These are phyloP conservation scores for Tolypocladium pustulatum DNA, from an alignment of 2,329 filamentous ascomycete genomes.

Conservation along the genomic window DNA sequence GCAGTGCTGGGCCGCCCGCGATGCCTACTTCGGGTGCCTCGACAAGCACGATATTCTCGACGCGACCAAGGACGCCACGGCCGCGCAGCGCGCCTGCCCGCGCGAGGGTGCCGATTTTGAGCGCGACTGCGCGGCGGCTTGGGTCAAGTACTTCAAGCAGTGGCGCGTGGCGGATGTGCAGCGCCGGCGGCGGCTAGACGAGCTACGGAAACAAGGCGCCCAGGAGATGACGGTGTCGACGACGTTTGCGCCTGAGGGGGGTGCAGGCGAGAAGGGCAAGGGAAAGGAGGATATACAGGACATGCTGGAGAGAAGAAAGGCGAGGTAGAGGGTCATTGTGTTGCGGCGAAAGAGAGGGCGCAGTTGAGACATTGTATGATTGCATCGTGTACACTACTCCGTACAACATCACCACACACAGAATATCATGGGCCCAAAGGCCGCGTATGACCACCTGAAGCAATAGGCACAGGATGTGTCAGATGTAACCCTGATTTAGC, in stretches of 20 bases:
- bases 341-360: background rate
- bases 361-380: background rate
- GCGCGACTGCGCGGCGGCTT: conserved; percentile 75
- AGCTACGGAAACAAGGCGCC: conserved; percentile 64
- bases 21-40: conserved; percentile 80
- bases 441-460: background rate
- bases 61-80: conserved; percentile 31
- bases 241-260: conserved; percentile 24
- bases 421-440: background rate
- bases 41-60: conserved; percentile 77
- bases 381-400: background rate
- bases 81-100: conserved; percentile 28
- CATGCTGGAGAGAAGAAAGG: conserved; percentile 25
- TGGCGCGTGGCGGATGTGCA: conserved; percentile 87
- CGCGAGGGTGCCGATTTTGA: conserved; percentile 52
- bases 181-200: conserved; percentile 67
- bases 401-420: background rate
- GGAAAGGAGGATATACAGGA: conserved; percentile 27
- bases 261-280: conserved; percentile 17
- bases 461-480: background rate
- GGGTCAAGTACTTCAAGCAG: conserved; percentile 99
- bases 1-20: conserved; percentile 82
- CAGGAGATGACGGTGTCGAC: conserved; percentile 40
- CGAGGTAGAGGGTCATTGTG: conserved; percentile 7
- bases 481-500: background rate